These are phyloP conservation scores for Lobosporangium transversale DNA, from an alignment of 192 early-diverging fungal genomes.

Conservation along the genomic window DNA sequence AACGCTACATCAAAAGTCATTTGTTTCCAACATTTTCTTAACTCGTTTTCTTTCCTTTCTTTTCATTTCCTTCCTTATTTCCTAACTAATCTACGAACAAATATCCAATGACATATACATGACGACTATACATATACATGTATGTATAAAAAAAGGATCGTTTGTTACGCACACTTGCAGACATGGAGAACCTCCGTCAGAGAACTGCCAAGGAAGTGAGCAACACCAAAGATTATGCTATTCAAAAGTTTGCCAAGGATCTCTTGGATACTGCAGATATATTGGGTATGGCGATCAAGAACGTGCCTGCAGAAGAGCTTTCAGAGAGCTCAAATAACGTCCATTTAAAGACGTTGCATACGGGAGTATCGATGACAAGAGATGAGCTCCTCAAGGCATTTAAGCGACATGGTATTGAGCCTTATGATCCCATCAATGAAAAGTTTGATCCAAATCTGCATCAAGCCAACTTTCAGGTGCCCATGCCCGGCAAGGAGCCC, in stretches of 20 bases:
- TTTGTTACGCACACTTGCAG: slow-evolving; percentile 93
- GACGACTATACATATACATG: no score
- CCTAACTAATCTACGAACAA: no score
- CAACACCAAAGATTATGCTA: slow-evolving; percentile 84
- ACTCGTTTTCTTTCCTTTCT: no score
- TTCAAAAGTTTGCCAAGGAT: slow-evolving; percentile 99
- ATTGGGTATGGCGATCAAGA: slow-evolving; percentile 86
- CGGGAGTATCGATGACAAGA: slow-evolving; percentile 91
- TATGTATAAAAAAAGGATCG: no score
- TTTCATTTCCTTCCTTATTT: no score
- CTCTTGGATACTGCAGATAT: slow-evolving; percentile 93
- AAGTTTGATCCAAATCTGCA: slow-evolving; percentile 94
- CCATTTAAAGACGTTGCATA: slow-evolving; percentile 81
- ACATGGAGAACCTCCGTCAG: slow-evolving; percentile 94
- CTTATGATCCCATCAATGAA: slow-evolving; percentile 84
- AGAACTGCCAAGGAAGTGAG: slow-evolving; percentile 89
- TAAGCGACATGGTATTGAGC: slow-evolving; percentile 87
- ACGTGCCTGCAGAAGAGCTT: slow-evolving; percentile 77
- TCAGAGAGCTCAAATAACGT: slow-evolving; percentile 50
- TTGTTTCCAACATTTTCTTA: no score
- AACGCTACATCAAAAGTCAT: no score
- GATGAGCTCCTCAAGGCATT: slow-evolving; percentile 87
- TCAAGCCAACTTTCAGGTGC: slow-evolving; percentile 95
- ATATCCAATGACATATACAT: no score
- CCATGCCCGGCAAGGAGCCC: slow-evolving; percentile 87